Percentiles rank a stretch among this genome's conserved stretches.
Conservation (phyloP, 2,329 filamentous ascomycete genomes). For the Ceratocystis harringtonii region DNA sequence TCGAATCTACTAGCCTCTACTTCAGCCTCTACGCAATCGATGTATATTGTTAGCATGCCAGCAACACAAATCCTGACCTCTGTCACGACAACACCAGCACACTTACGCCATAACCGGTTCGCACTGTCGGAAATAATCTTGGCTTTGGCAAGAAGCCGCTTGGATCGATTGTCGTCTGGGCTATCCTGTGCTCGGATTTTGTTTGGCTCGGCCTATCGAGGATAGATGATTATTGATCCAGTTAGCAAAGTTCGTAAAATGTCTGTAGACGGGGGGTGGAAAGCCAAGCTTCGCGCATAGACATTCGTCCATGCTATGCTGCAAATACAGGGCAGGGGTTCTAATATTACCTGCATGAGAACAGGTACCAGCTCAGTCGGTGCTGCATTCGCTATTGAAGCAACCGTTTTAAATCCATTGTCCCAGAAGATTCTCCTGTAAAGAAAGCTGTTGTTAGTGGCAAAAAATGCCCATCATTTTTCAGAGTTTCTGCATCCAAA, state of each 20-base stretch:
- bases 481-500: neutral
- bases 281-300: neutral
- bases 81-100: neutral
- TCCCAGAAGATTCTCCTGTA: conserved; percentile 56
- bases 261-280: neutral
- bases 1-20: neutral
- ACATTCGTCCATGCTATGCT: neutral
- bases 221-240: neutral
- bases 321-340: neutral
- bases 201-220: conserved; percentile 47
- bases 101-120: conserved; percentile 52
- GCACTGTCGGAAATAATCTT: conserved; percentile 54
- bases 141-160: conserved; percentile 52
- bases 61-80: neutral
- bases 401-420: conserved; percentile 55
- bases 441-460: neutral
- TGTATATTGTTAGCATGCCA: neutral
- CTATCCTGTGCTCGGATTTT: conserved; percentile 40
- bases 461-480: neutral
- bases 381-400: conserved; percentile 53
- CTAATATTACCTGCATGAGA: conserved; percentile 46
- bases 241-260: neutral
- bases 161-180: conserved; percentile 43
- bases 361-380: conserved; percentile 53
- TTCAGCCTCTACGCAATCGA: neutral